phyloP scores from a whole-genome alignment of 164 flowering plant genomes.

The Magnolia kwangsiensis region DNA sequence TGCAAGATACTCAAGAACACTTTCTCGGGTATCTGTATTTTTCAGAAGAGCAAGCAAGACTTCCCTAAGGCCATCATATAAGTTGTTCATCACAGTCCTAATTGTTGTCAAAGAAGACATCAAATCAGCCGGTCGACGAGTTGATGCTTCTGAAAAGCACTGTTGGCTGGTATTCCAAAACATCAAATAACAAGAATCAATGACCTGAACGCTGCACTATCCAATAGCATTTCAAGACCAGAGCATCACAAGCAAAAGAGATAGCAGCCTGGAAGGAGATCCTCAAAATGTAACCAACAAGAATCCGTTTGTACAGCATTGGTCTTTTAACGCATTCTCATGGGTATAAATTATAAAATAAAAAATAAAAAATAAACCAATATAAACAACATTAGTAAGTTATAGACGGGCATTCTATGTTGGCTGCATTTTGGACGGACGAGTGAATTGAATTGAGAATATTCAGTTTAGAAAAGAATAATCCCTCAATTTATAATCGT shows the following conservation, averaged over 20 bases:
- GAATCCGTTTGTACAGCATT: no score
- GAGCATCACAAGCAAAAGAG: neutral
- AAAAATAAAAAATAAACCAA: no score
- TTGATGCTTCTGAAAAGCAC: constrained; percentile 84
- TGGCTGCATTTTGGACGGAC: no score
- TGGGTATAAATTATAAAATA: no score
- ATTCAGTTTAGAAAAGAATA: no score
- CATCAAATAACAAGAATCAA: neutral
- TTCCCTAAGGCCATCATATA: constrained; percentile 72
- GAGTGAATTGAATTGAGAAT: no score
- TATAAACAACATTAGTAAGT: no score
- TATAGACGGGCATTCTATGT: no score
- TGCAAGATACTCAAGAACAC: constrained; percentile 80
- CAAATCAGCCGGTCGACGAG: constrained; percentile 79
- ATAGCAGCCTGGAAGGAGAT: neutral
- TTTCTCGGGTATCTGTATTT: constrained; percentile 69
- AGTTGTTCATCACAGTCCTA: constrained; percentile 72
- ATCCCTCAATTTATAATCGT: no score
- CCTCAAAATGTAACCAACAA: neutral
- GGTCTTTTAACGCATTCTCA: no score
- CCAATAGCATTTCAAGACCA: neutral
- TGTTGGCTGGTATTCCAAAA: constrained; percentile 54
- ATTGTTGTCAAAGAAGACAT: constrained; percentile 85
- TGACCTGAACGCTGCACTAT: neutral
- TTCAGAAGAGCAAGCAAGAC: constrained; percentile 73